Evolutionary conservation across 1,284 basidiomycete species (phyloP).

Genomic region (Apiotrichum siamense): DNA sequence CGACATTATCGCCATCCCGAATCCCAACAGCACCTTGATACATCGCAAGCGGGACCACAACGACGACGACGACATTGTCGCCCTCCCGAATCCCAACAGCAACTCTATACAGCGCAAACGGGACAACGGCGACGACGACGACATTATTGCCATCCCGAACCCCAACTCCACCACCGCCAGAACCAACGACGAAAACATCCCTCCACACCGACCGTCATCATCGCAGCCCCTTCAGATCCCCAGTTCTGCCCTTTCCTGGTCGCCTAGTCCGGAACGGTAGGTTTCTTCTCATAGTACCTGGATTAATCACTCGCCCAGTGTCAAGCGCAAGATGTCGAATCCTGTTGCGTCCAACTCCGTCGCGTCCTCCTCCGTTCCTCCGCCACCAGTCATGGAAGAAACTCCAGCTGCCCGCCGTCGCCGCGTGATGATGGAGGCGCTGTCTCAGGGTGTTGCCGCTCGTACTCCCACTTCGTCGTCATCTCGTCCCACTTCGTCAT

Average conservation of each 20-base stretch:
- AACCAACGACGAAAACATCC: neutral
- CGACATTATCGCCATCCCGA: neutral
- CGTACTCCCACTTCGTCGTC: conserved; percentile 1
- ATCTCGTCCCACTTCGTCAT: neutral
- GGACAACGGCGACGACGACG: too few relatives aligned
- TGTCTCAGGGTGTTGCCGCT: conserved; percentile 19
- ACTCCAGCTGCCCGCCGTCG: conserved; percentile 34
- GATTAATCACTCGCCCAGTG: neutral
- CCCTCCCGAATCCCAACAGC: too few relatives aligned
- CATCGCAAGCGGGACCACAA: too few relatives aligned
- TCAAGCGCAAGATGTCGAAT: conserved; percentile 2
- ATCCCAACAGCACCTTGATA: neutral
- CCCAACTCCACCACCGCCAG: neutral
- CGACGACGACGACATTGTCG: too few relatives aligned
- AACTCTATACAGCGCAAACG: too few relatives aligned
- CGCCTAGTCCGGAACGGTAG: conserved; percentile 21
- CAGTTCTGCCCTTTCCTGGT: conserved; percentile 22
- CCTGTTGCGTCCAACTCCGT: neutral
- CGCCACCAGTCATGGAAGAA: conserved; percentile 5
- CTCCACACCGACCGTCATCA: neutral
- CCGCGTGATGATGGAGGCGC: conserved; percentile 39
- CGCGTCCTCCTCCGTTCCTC: neutral
- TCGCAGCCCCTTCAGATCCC: neutral
- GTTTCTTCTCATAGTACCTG: neutral
- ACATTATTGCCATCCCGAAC: neutral